Evolutionary conservation across 2,329 filamentous ascomycete genomes (phyloP).

Genomic region (Fonsecaea nubica): DNA sequence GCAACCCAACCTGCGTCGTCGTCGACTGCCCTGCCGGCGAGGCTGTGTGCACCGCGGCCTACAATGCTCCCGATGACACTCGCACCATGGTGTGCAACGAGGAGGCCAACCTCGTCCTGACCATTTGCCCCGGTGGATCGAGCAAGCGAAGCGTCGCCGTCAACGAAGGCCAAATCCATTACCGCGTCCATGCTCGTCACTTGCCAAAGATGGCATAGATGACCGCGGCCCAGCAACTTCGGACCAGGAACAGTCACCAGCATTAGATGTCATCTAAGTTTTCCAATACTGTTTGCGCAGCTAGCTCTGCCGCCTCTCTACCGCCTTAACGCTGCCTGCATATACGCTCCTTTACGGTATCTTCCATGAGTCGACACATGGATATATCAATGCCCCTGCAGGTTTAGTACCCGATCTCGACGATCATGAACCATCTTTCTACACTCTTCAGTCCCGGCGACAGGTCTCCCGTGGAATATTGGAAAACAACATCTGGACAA

Average conservation of each 20-base stretch:
- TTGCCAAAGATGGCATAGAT: conserved; percentile 31
- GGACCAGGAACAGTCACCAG: conserved; percentile 11
- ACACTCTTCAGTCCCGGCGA: conserved; percentile 23
- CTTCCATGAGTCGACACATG: conserved; percentile 39
- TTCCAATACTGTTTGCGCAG: conserved; percentile 36
- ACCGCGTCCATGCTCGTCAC: conserved; percentile 39
- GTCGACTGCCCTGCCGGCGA: conserved; percentile 39
- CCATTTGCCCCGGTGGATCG: conserved; percentile 38
- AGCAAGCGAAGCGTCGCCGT: conserved; percentile 33
- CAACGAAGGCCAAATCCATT: conserved; percentile 26
- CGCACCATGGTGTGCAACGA: conserved; percentile 40
- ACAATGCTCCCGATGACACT: conserved; percentile 39
- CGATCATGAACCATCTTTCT: conserved; percentile 28
- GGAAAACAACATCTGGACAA: conserved; percentile 17
- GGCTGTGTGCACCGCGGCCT: conserved; percentile 37
- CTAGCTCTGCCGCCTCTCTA: conserved; percentile 37
- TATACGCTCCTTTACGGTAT: conserved; percentile 33
- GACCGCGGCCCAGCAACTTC: conserved; percentile 4
- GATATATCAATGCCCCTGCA: conserved; percentile 34
- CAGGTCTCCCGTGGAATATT: conserved; percentile 31
- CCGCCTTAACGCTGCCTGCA: conserved; percentile 32
- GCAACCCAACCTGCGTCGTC: conserved; percentile 37
- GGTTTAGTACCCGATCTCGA: conserved; percentile 37
- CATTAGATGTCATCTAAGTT: conserved; percentile 20
- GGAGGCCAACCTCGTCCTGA: conserved; percentile 34